Base-by-base conservation (phyloP, 331 rosid genomes). In the Acacia pycnantha region DNA sequence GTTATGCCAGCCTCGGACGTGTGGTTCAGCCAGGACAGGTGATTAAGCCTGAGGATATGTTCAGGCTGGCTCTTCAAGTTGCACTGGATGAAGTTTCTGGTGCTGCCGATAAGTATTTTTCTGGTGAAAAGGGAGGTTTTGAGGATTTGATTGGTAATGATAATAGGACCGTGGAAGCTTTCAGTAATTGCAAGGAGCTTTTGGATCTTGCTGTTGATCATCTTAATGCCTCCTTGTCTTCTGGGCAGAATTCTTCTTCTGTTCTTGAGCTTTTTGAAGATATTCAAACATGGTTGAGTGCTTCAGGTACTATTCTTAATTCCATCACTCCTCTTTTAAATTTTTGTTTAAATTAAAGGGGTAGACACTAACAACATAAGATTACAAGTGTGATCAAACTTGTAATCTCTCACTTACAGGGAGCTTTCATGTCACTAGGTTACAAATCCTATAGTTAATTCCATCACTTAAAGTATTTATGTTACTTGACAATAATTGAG, bases 271-370 rank as follows among this genome's bases (percentile, higher is more conserved):
- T 70, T 22, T 50, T 86, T 67, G 94, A 90, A 6, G 97, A 92
- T 77, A 91, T 94, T 40, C 73, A 68, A 76, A 94, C 98, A 10
- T 91, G 97, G 98, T 81, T 92, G 66, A 92, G 92, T 84, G 85
- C 94, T 56, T 90, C 97, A 54, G 94, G 90, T 87, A 81, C 48
- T 24, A 18, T 3, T 74, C 35, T 48, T 53, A 53, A 53, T 14
- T 26, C 27, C 8, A 33, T 21, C 41, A 1, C 41, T 37, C 7
- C 41, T 37, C 6, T 37, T 37, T 1, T 37, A 0, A 37, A 37
- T 6, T 37, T 37, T 37, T 37, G 41, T 37, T 37, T 37, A 6
- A 37, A 37, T 37, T 6, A 37, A 37, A 37, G 41, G 7, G 6
- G 7, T 5, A 37, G 7, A 6, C 41, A 37, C 41, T 37, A 37